phyloP scores from a whole-genome alignment of 164 flowering plant species.

The Vitis vinifera region ASM3070453v1 NC_081810.1:4918001-4918500 shows the following conservation, averaged over 20 bases:
- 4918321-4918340: neutral
- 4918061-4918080: neutral
- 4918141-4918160: neutral
- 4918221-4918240: slow-evolving; percentile 94
- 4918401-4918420: neutral
- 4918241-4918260: slow-evolving; percentile 95
- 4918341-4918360: neutral
- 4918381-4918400: neutral
- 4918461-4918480: neutral
- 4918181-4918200: neutral
- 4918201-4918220: slow-evolving; percentile 68
- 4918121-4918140: too few relatives aligned
- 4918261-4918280: slow-evolving; percentile 13
- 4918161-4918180: neutral
- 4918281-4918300: too few relatives aligned
- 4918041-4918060: slow-evolving; percentile 67
- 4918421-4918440: neutral
- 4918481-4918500: slow-evolving; percentile 42
- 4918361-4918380: neutral
- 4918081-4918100: neutral
- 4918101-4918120: too few relatives aligned
- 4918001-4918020: slow-evolving; percentile 71
- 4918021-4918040: slow-evolving; percentile 80
- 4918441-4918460: neutral
- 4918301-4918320: neutral